Evolutionary conservation across 352 stramenopile species (phyloP).

Genomic region (Salisapilia sapeloensis): DNA sequence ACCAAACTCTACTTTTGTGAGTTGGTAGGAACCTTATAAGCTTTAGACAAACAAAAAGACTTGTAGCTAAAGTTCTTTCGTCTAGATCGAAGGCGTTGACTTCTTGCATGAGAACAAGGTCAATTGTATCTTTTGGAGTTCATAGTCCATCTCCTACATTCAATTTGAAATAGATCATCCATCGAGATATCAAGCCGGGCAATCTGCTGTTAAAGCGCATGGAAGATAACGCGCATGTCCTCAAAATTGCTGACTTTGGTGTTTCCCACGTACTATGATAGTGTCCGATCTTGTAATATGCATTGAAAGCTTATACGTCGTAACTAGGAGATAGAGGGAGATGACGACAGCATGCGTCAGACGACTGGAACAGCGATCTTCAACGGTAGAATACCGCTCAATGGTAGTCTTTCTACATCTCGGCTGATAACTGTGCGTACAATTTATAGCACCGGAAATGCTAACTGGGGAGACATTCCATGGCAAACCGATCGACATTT

Average conservation of each 20-base stretch:
- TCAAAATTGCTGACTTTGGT: conserved; percentile 72
- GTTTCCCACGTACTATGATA: conserved; percentile 39
- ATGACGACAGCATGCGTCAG: conserved; percentile 53
- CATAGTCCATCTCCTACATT: neutral
- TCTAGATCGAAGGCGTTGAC: conserved; percentile 65
- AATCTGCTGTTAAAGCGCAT: conserved; percentile 52
- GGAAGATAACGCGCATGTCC: conserved; percentile 33
- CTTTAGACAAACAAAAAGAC: neutral
- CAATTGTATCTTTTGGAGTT: neutral
- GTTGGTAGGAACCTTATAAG: conserved; percentile 15
- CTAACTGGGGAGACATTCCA: conserved; percentile 60
- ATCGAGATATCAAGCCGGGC: conserved; percentile 68
- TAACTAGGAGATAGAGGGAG: conserved; percentile 44
- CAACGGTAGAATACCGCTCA: conserved; percentile 14
- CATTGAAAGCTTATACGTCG: neutral
- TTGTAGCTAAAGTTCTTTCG: neutral
- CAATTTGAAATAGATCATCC: conserved; percentile 26
- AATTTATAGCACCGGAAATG: conserved; percentile 45
- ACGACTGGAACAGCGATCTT: conserved; percentile 66
- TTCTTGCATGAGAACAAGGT: conserved; percentile 75
- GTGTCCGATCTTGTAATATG: neutral
- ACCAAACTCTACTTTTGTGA: conserved; percentile 68
- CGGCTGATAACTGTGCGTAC: neutral
- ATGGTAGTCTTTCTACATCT: neutral
- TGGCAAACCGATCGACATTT: conserved; percentile 83